Evolutionary conservation across 1,284 basidiomycete genomes (phyloP).

Genomic region (Cryptococcus sp.): DNA sequence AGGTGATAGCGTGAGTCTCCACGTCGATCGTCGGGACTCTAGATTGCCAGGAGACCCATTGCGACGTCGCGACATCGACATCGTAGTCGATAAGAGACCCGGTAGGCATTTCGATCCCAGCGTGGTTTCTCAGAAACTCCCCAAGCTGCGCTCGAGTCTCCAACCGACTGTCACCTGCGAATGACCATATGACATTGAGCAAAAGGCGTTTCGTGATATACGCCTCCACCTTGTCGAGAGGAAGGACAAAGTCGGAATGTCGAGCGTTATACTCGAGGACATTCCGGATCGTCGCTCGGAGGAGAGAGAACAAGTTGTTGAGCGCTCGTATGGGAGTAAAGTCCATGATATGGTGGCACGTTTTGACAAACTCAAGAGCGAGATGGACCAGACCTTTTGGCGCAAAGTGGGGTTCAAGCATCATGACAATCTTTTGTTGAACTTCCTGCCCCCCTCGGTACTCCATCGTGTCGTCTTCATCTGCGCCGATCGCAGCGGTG

Average conservation of each 20-base stretch:
- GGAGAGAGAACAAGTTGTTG: conserved; percentile 90
- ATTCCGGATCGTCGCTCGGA: conserved; percentile 94
- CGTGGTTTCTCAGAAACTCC: conserved; percentile 76
- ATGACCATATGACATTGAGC: conserved; percentile 93
- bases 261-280: conserved; percentile 92
- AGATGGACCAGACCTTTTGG: conserved; percentile 74
- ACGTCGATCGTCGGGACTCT: conserved; percentile 93
- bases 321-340: conserved; percentile 88
- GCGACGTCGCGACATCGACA: conserved; percentile 76
- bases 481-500: conserved; percentile 74
- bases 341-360: conserved; percentile 97
- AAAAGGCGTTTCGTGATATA: conserved; percentile 89
- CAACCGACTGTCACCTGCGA: conserved; percentile 90
- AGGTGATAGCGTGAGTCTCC: conserved; percentile 91
- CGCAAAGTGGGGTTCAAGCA: conserved; percentile 77
- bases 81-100: conserved; percentile 92
- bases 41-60: conserved; percentile 89
- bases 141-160: conserved; percentile 87
- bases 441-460: conserved; percentile 51
- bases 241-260: conserved; percentile 90
- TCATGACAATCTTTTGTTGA: conserved; percentile 72
- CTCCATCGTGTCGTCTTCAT: conserved; percentile 76
- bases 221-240: conserved; percentile 75
- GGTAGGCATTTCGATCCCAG: conserved; percentile 83
- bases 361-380: conserved; percentile 72